Conservation (phyloP, 2,329 filamentous ascomycete species). For the Ampelomyces quisqualis region DNA sequence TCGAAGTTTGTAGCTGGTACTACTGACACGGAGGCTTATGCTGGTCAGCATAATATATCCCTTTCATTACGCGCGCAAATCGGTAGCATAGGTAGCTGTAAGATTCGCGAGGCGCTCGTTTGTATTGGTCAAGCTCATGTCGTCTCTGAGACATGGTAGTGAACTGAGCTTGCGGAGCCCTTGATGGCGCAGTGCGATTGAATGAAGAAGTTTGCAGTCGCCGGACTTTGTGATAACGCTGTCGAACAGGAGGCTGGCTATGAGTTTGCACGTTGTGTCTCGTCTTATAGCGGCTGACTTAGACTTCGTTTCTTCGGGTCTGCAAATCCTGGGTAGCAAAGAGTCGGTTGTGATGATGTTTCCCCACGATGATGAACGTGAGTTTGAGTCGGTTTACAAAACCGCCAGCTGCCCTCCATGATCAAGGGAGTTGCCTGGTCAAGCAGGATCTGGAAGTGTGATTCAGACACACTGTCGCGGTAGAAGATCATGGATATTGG, state of each 20-base stretch:
- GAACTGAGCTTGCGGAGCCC: conserved; percentile 31
- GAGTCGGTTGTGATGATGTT: conserved; percentile 48
- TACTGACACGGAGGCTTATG: too few relatives aligned
- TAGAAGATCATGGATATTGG: conserved; percentile 24
- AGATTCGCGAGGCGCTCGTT: too few relatives aligned
- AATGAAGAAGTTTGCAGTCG: conserved; percentile 39
- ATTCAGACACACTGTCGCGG: conserved; percentile 23
- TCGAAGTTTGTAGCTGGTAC: too few relatives aligned
- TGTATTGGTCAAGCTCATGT: conserved; percentile 17
- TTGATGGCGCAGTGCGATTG: conserved; percentile 32
- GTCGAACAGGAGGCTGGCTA: conserved; percentile 34
- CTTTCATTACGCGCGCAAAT: too few relatives aligned
- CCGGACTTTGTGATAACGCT: conserved; percentile 25
- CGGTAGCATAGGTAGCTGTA: too few relatives aligned
- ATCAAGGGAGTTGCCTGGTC: not conserved
- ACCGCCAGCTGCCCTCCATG: not conserved
- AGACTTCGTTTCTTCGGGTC: conserved; percentile 10
- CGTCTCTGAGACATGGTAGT: conserved; percentile 39
- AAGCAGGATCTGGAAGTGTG: conserved; percentile 2
- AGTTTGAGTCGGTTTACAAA: conserved; percentile 16
- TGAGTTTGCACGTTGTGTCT: conserved; percentile 15
- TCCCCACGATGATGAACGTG: conserved; percentile 41
- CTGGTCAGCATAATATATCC: too few relatives aligned
- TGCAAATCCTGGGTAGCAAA: conserved; percentile 24
- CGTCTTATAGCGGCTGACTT: not conserved